A percentile compares a stretch with the other conserved stretches of the same genome.
phyloP scores from a whole-genome alignment of 2,329 filamentous ascomycete genomes.

The Aspergillus jensenii region DNA sequence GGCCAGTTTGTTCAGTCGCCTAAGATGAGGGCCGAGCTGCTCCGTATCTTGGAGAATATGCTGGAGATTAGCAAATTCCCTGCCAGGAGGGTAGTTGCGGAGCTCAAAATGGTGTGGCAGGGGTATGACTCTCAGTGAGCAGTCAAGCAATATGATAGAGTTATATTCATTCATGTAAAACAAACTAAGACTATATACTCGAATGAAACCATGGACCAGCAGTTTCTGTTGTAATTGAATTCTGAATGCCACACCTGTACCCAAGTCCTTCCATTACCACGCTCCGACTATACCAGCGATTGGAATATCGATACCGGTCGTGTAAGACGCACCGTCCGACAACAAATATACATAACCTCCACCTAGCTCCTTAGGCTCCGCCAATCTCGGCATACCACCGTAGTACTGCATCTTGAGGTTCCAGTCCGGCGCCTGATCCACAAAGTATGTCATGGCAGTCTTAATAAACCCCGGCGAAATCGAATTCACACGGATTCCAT shows the following conservation, averaged over 20 bases:
- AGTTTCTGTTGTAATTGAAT: not conserved
- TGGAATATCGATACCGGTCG: constrained; percentile 39
- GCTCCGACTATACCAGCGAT: constrained; percentile 40
- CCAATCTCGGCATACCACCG: constrained; percentile 57
- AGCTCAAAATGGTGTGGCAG: constrained; percentile 12
- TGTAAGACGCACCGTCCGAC: constrained; percentile 42
- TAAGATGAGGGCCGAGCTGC: constrained; percentile 12
- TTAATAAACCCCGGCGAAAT: constrained; percentile 48
- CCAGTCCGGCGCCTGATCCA: constrained; percentile 47
- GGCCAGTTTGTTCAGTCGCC: constrained; percentile 17
- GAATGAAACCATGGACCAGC: too few relatives aligned
- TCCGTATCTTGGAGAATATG: constrained; percentile 14
- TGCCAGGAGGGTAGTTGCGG: constrained; percentile 10
- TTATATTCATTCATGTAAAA: not conserved
- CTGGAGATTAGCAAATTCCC: constrained; percentile 18
- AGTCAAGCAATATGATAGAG: not conserved
- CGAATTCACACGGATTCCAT: constrained; percentile 42
- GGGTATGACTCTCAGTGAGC: constrained; percentile 16
- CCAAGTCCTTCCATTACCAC: constrained; percentile 15
- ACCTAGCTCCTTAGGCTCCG: constrained; percentile 54
- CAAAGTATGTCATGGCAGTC: constrained; percentile 47
- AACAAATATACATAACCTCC: constrained; percentile 59
- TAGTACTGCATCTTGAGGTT: constrained; percentile 59
- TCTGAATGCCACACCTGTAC: not conserved
- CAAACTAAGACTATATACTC: too few relatives aligned